These are phyloP conservation scores for Alloteropsis semialata DNA, from an alignment of 176 grass and related monocot species.

Conservation along the genomic window DNA sequence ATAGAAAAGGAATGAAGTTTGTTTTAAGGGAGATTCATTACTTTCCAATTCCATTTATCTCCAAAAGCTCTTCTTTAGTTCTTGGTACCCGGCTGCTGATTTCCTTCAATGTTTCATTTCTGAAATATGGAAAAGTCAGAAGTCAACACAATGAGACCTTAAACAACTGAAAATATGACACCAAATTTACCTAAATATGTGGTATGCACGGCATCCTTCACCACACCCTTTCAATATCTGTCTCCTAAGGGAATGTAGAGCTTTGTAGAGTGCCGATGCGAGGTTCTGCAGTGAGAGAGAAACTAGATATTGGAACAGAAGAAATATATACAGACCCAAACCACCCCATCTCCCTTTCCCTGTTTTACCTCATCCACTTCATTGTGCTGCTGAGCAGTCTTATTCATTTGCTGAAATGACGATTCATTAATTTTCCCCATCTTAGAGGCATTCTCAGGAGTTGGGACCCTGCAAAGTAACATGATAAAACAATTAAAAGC, in stretches of 20 bases:
- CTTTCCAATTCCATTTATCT: conserved; percentile 80
- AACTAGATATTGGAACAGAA: conserved; percentile 16
- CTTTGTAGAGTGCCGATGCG: conserved; percentile 32
- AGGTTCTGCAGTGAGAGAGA: conserved; percentile 35
- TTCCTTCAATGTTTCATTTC: conserved; percentile 67
- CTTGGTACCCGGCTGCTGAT: conserved; percentile 68
- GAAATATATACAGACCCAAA: conserved; percentile 1
- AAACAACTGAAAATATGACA: not conserved
- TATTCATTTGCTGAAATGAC: conserved; percentile 26
- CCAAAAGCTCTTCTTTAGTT: conserved; percentile 88
- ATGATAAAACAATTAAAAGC: not conserved
- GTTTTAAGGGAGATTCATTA: conserved; percentile 40
- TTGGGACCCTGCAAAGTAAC: conserved; percentile 56
- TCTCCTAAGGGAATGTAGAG: conserved; percentile 35
- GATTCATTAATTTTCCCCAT: conserved; percentile 49
- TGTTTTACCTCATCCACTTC: conserved; percentile 49
- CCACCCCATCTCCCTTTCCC: not conserved
- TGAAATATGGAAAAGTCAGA: conserved; percentile 35
- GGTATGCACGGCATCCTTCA: conserved; percentile 44
- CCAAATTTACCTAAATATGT: conserved; percentile 58
- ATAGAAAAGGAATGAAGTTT: not conserved
- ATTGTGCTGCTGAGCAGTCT: conserved; percentile 38
- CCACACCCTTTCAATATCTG: conserved; percentile 39
- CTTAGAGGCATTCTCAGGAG: conserved; percentile 50
- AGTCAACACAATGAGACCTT: not conserved